These are phyloP conservation scores for Haberlea rhodopensis DNA, from an alignment of 257 asterid genomes.

Conservation along the genomic window DNA sequence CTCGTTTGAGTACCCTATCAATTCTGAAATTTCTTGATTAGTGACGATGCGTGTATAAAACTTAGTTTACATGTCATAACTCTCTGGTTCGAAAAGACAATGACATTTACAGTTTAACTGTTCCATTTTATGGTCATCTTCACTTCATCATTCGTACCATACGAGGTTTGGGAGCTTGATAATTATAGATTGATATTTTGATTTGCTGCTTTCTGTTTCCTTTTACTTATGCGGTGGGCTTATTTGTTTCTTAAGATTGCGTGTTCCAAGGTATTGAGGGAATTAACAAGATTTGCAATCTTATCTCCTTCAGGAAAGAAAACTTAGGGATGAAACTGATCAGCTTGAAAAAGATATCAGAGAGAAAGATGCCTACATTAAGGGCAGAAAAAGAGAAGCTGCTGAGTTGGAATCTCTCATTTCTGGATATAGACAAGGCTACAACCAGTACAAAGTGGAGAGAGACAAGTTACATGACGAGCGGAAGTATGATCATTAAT, in stretches of 20 bases:
- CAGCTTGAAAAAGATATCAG: slow-evolving; percentile 67
- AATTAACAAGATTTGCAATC: neutral
- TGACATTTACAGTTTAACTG: neutral
- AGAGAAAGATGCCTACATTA: slow-evolving; percentile 63
- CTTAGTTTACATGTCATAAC: neutral
- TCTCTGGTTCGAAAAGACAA: neutral
- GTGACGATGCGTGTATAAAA: neutral
- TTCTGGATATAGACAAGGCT: slow-evolving; percentile 75
- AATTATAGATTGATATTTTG: slow-evolving; percentile 8
- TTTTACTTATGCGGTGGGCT: slow-evolving; percentile 11
- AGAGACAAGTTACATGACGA: slow-evolving; percentile 82
- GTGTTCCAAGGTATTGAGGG: slow-evolving; percentile 7
- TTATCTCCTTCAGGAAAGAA: slow-evolving; percentile 58
- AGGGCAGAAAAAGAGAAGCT: slow-evolving; percentile 64
- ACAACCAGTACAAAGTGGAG: slow-evolving; percentile 58
- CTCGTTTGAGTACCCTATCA: slow-evolving; percentile 1
- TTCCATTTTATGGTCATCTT: slow-evolving; percentile 12
- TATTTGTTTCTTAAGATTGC: neutral
- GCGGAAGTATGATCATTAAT: slow-evolving; percentile 63
- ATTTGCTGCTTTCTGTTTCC: slow-evolving; percentile 8
- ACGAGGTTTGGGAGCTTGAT: slow-evolving; percentile 11
- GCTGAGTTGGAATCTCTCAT: slow-evolving; percentile 54
- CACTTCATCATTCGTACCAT: slow-evolving; percentile 6
- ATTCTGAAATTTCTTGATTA: slow-evolving; percentile 11
- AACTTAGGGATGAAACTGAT: slow-evolving; percentile 72